Percentiles rank a stretch among this genome's conserved stretches.
Conservation (phyloP, 2,329 filamentous ascomycete species). For the Penicillium italicum region DNA sequence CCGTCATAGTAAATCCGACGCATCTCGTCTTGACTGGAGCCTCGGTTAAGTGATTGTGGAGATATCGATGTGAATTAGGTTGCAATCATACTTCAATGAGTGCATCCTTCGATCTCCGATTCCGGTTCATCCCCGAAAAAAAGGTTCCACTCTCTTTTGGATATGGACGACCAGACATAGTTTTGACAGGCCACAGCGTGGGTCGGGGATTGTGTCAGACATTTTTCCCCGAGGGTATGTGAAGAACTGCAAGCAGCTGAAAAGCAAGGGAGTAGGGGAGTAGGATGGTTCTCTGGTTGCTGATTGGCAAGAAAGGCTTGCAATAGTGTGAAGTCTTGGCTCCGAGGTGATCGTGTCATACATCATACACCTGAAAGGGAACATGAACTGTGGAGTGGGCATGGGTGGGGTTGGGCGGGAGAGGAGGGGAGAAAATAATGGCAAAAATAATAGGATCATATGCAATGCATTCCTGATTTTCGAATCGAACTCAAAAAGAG, state of each 20-base stretch:
- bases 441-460: neutral
- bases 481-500: neutral
- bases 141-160: neutral
- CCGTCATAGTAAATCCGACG: neutral
- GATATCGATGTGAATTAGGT: slow-evolving; percentile 7
- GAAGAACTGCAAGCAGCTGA: slow-evolving; percentile 6
- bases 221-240: neutral
- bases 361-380: neutral
- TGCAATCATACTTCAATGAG: slow-evolving; percentile 10
- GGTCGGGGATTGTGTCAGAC: neutral
- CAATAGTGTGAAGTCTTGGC: slow-evolving; percentile 10
- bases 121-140: slow-evolving; percentile 5
- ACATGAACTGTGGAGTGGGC: too few species aligned
- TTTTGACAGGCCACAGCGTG: slow-evolving; percentile 9
- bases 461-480: slow-evolving; percentile 3
- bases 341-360: slow-evolving; percentile 17
- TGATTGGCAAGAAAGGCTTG: slow-evolving; percentile 12
- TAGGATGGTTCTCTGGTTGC: slow-evolving; percentile 3
- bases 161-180: neutral
- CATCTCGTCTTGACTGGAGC: neutral
- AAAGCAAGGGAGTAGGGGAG: slow-evolving; percentile 10
- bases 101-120: slow-evolving; percentile 1
- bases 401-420: too few species aligned
- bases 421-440: neutral
- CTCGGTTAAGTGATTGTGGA: neutral